Percentiles rank a stretch among this genome's conserved stretches.
Evolutionary conservation across 1,139 yeast species (phyloP).

Genomic region (Sugiyamaella japonica): DNA sequence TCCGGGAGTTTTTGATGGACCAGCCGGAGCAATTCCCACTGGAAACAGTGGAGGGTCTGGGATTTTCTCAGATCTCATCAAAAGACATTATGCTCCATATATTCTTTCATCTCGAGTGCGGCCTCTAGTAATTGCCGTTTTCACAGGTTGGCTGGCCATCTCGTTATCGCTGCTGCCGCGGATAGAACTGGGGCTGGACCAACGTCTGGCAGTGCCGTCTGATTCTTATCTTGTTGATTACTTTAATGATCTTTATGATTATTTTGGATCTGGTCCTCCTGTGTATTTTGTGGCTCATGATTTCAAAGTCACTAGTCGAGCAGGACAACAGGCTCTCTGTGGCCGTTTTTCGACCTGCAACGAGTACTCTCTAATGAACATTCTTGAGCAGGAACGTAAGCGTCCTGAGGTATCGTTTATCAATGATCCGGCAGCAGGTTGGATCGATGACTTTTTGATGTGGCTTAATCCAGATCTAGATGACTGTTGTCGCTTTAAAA

Average conservation of each 20-base stretch:
- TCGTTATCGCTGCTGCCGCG: conserved; percentile 70
- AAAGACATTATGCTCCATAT: conserved; percentile 55
- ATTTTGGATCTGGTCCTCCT: conserved; percentile 89
- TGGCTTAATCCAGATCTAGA: conserved; percentile 87
- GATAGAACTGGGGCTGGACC: conserved; percentile 80
- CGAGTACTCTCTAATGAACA: conserved; percentile 72
- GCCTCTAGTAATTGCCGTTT: conserved; percentile 53
- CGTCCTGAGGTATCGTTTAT: conserved; percentile 64
- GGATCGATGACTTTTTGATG: conserved; percentile 88
- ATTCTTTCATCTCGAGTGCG: conserved; percentile 52
- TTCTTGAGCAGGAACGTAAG: conserved; percentile 83
- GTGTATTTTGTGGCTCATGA: conserved; percentile 75
- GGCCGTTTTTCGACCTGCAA: conserved; percentile 87
- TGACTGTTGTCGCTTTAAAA: conserved; percentile 71
- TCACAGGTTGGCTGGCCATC: conserved; percentile 62
- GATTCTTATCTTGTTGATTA: conserved; percentile 80
- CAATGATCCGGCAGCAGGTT: conserved; percentile 79
- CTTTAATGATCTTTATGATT: conserved; percentile 70
- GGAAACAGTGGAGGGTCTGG: not conserved
- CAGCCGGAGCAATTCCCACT: conserved; percentile 15
- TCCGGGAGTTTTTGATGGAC: conserved; percentile 19
- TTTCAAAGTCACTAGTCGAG: conserved; percentile 59
- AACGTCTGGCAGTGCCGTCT: conserved; percentile 79
- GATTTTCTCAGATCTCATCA: conserved; percentile 45
- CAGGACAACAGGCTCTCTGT: conserved; percentile 71